Conservation (phyloP, 176 grass and related monocot species). For the Paspalum vaginatum region DNA sequence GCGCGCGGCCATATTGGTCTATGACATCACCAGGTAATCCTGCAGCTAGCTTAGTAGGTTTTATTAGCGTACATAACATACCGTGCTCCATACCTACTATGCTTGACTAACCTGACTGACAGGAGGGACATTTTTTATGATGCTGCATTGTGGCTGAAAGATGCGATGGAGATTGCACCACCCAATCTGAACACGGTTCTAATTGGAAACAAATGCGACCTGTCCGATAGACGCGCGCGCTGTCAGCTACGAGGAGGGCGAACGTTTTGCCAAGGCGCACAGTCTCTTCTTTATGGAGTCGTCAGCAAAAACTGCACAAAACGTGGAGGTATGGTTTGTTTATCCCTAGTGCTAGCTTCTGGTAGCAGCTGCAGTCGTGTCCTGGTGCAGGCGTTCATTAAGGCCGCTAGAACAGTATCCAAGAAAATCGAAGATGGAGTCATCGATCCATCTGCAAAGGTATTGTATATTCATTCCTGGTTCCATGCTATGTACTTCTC, state of each 20-base stretch:
- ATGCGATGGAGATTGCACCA: slow-evolving; percentile 37
- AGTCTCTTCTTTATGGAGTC: slow-evolving; percentile 50
- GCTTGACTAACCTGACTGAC: not conserved
- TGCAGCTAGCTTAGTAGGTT: not conserved
- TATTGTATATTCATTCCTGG: not conserved
- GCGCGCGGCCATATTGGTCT: slow-evolving; percentile 49
- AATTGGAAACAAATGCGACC: slow-evolving; percentile 48
- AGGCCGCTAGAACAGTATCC: slow-evolving; percentile 32
- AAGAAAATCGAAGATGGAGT: slow-evolving; percentile 48
- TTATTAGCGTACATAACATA: not conserved
- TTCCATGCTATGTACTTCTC: not conserved
- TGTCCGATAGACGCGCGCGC: slow-evolving; percentile 30
- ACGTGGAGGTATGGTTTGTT: slow-evolving; percentile 41
- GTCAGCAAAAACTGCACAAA: slow-evolving; percentile 45
- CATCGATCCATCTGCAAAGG: slow-evolving; percentile 42
- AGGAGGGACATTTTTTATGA: slow-evolving; percentile 60
- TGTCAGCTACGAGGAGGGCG: slow-evolving; percentile 45
- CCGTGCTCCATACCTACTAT: not conserved
- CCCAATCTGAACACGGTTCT: slow-evolving; percentile 40
- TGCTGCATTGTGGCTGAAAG: slow-evolving; percentile 43
- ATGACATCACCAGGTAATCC: slow-evolving; percentile 53
- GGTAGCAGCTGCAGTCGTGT: not conserved
- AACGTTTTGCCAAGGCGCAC: slow-evolving; percentile 44
- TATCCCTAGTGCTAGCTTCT: not conserved
- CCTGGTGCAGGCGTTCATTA: slow-evolving; percentile 34